Base-by-base conservation (phyloP, 805 yeast genomes). In the Yarrowia alimentaria region DNA sequence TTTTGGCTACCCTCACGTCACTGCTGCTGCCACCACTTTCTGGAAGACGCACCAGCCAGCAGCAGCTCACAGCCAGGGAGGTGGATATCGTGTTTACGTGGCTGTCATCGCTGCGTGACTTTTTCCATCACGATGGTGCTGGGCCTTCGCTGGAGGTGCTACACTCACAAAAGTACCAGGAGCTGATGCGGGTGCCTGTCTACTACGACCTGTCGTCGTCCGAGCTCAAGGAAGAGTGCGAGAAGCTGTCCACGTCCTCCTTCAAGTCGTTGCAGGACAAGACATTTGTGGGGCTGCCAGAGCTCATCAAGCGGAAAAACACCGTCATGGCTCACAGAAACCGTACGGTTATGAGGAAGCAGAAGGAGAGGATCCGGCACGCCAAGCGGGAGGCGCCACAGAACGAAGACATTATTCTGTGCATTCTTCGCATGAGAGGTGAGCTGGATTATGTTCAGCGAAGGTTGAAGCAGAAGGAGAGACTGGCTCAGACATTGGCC, bases 51-150 rank as follows among this genome's bases (percentile, higher is more conserved):
- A 69, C 72, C 17, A 54, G 60, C 2, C 69, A 68, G 52, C 62
- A 65, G 34, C 77, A 78, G 13, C 65, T 87, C 43, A 74, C 83
- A 0, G 67, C 69, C 21, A 68, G 66, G 17, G 95, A 88, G 60
- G 67, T 84, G 22, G 87, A 81, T 47, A 76, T 82, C 1, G 77
- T 85, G 0, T 80, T 81, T 55, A 70, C 77, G 0, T 87, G 95
- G 95, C 63, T 88, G 17, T 69, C 76, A 40, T 64, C 84, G n/a
- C 76, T 87, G 49, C 63, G 76, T 40, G 90, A 81, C 53, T 87
- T 86, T 61, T 87, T 88, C 67, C 79, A 87, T 63, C 81, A 85
- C 59, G 81, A 77, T 35, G 95, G 95, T 0, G 82, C 81, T 25
- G 95, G 95, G 0, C 93, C 93, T 0, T 76, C 87, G 1, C 57